Conservation (phyloP, 805 yeast species). For the Grigorovia yakushimaensis region DNA sequence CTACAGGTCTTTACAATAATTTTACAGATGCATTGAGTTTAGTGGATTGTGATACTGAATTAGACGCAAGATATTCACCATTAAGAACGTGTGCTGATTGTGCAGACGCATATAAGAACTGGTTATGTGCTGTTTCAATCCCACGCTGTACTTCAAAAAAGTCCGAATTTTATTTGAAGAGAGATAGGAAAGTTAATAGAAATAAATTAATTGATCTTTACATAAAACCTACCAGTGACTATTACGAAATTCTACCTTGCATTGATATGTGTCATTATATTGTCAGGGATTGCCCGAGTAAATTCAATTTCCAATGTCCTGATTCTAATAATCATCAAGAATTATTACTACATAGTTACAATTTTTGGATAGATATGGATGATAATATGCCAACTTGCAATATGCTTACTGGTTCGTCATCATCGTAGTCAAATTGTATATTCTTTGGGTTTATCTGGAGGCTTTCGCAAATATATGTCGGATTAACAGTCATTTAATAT, state of each 20-base stretch:
- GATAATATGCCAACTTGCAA: constrained; percentile 33
- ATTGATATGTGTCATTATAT: constrained; percentile 68
- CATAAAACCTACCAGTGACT: constrained; percentile 44
- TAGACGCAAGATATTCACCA: constrained; percentile 64
- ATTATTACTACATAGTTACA: constrained; percentile 25
- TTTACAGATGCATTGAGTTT: constrained; percentile 71
- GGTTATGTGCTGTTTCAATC: constrained; percentile 84
- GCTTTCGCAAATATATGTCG: background rate
- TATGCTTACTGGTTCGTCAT: constrained; percentile 2
- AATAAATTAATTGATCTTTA: constrained; percentile 46
- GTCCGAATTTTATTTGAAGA: constrained; percentile 34
- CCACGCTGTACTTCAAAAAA: constrained; percentile 69
- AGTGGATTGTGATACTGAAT: constrained; percentile 60
- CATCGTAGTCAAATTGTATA: too few species aligned
- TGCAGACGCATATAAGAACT: constrained; percentile 55
- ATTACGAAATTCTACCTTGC: constrained; percentile 83
- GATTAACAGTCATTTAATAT: background rate
- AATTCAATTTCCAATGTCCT: constrained; percentile 72
- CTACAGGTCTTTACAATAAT: constrained; percentile 45
- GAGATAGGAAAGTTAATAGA: constrained; percentile 47
- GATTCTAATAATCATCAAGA: constrained; percentile 6
- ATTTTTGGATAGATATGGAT: constrained; percentile 9
- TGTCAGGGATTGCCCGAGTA: constrained; percentile 76
- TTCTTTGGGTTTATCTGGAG: background rate
- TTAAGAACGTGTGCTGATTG: constrained; percentile 68